Evolutionary conservation across 305 asterid genomes (phyloP).

Genomic region (Solanum chacoense): DNA sequence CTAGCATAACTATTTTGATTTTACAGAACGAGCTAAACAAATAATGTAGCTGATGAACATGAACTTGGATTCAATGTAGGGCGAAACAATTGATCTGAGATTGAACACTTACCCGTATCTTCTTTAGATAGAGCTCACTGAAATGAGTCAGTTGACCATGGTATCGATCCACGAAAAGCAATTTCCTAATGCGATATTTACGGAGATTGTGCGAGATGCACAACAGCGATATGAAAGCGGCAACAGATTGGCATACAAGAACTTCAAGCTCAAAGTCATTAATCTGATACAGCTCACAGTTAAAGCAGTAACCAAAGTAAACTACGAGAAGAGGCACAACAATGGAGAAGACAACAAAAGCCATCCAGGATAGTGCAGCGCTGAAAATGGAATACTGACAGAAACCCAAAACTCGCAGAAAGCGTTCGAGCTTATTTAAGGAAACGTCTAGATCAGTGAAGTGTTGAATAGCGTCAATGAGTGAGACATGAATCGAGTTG

Average conservation of each 20-base stretch:
- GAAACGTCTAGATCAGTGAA: conserved; percentile 40
- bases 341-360: conserved; percentile 35
- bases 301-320: conserved; percentile 46
- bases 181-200: conserved; percentile 70
- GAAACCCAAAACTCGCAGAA: conserved; percentile 46
- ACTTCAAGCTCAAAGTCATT: conserved; percentile 63
- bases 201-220: conserved; percentile 77
- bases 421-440: conserved; percentile 39
- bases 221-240: conserved; percentile 62
- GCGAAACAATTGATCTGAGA: neutral
- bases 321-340: conserved; percentile 37
- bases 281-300: conserved; percentile 64
- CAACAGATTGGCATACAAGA: conserved; percentile 50
- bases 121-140: conserved; percentile 45
- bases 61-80: neutral
- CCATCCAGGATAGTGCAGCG: conserved; percentile 38
- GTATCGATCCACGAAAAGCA: conserved; percentile 75
- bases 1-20: neutral
- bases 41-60: neutral
- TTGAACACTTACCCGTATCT: conserved; percentile 49
- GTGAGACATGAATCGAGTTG: neutral
- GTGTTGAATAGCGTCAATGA: neutral
- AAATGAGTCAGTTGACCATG: conserved; percentile 65
- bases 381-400: conserved; percentile 41
- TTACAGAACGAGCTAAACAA: neutral